phyloP scores from a whole-genome alignment of 2,329 filamentous ascomycete genomes.

The Hawksworthiomyces lignivorus region DNA sequence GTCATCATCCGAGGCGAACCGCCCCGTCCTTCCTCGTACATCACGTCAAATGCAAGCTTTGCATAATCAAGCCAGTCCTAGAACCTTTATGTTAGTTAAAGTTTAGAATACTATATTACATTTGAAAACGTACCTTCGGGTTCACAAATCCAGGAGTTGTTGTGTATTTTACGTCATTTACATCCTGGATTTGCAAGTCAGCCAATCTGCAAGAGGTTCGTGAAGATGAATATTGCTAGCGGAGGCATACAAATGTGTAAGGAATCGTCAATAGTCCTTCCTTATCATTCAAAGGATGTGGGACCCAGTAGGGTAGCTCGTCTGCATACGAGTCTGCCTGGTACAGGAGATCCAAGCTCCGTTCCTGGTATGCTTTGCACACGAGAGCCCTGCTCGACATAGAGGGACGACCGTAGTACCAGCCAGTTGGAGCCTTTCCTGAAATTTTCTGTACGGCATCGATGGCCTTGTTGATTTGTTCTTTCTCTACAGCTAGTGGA shows the following conservation, averaged over 20 bases:
- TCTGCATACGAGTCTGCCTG: conserved; percentile 15
- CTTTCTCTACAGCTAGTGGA: conserved; percentile 10
- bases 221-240: too few species aligned
- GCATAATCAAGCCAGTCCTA: too few species aligned
- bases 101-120: too few species aligned
- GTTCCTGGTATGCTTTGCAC: conserved; percentile 12
- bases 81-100: too few species aligned
- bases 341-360: conserved; percentile 10
- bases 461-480: conserved; percentile 8
- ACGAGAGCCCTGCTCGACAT: conserved; percentile 11
- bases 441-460: conserved; percentile 10
- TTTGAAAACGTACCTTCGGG: too few species aligned
- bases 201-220: too few species aligned
- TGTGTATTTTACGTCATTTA: conserved; percentile 19
- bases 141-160: too few species aligned
- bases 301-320: conserved; percentile 17
- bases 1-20: conserved; percentile 52
- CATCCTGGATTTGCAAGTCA: too few species aligned
- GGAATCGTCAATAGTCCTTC: conserved; percentile 17
- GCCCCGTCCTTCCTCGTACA: conserved; percentile 42
- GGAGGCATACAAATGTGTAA: conserved; percentile 10
- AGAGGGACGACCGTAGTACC: conserved; percentile 15
- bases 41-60: conserved; percentile 44
- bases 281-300: too few species aligned
- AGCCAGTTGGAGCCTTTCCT: conserved; percentile 12